Conservation (phyloP, 768 basidiomycete genomes). For the Termitomyces sp. region DNA sequence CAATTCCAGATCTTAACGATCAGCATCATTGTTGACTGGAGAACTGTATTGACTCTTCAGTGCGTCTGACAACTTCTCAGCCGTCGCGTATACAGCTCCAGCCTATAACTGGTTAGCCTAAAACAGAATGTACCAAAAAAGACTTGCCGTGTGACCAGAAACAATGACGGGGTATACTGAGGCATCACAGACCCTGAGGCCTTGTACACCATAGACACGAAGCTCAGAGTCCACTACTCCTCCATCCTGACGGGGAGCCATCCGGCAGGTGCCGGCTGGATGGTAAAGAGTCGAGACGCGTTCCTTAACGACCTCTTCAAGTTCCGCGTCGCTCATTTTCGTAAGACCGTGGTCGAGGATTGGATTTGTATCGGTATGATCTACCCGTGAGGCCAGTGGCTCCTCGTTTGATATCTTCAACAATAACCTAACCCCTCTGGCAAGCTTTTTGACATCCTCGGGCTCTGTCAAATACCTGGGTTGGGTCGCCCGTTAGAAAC, state of each 20-base stretch:
- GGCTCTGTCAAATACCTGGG: constrained; percentile 34
- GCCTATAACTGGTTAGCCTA: constrained; percentile 14
- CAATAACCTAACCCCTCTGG: constrained; percentile 34
- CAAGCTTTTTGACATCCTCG: constrained; percentile 38
- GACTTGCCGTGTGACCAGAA: constrained; percentile 42
- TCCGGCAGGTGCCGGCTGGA: constrained; percentile 40
- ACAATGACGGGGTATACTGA: constrained; percentile 41
- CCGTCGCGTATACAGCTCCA: constrained; percentile 26
- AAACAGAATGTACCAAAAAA: not conserved
- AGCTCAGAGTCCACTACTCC: constrained; percentile 35
- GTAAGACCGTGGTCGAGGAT: constrained; percentile 37
- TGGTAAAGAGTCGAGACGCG: constrained; percentile 46
- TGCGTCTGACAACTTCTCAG: constrained; percentile 27
- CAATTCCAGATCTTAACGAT: not conserved
- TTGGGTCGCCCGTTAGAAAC: not conserved
- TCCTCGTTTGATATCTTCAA: constrained; percentile 34
- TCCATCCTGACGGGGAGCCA: constrained; percentile 35
- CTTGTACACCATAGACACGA: constrained; percentile 35
- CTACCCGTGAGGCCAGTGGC: constrained; percentile 34
- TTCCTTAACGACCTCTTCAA: constrained; percentile 34
- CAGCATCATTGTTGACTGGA: not conserved
- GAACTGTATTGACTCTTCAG: constrained; percentile 21
- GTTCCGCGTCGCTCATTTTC: constrained; percentile 34
- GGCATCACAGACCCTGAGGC: constrained; percentile 43
- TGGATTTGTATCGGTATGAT: constrained; percentile 24